phyloP scores from a whole-genome alignment of 495 filamentous ascomycete species.

The Cercophora sp. region DNA sequence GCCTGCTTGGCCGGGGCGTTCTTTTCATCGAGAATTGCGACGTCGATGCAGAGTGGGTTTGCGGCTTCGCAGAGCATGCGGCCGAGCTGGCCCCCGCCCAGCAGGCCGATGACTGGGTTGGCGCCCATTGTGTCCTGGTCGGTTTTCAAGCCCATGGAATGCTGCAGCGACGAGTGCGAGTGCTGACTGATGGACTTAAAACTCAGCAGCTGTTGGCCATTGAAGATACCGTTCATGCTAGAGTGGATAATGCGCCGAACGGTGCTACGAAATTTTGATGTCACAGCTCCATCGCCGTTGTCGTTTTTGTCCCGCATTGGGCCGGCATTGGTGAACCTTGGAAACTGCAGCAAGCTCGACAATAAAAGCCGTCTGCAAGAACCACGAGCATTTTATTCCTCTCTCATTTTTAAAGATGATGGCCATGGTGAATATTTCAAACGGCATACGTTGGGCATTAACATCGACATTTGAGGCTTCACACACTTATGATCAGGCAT shows the following conservation, averaged over 20 bases:
- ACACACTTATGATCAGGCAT: too few species aligned
- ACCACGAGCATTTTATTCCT: too few species aligned
- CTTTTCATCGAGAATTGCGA: slow-evolving; percentile 74
- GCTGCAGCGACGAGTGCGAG: slow-evolving; percentile 12
- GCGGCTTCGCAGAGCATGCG: slow-evolving; percentile 95
- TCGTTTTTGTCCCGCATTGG: too few species aligned
- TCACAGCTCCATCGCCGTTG: slow-evolving; percentile 8
- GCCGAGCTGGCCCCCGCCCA: slow-evolving; percentile 72
- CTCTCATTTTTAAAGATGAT: too few species aligned
- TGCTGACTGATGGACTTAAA: slow-evolving; percentile 18
- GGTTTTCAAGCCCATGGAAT: slow-evolving; percentile 7
- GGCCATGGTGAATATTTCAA: too few species aligned
- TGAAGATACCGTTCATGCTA: slow-evolving; percentile 14
- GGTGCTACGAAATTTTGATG: slow-evolving; percentile 15
- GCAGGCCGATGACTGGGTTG: slow-evolving; percentile 39
- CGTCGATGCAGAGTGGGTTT: slow-evolving; percentile 76
- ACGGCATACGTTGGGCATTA: too few species aligned
- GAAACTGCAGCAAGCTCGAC: too few species aligned
- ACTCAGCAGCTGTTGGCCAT: slow-evolving; percentile 10
- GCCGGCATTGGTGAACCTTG: too few species aligned
- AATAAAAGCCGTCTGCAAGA: too few species aligned
- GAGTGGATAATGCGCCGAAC: too few species aligned
- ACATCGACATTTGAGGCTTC: too few species aligned
- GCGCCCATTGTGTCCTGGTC: slow-evolving; percentile 18
- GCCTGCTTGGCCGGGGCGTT: slow-evolving; percentile 88